Percentiles rank a stretch among this genome's conserved stretches.
Conservation (phyloP, 1,284 basidiomycete genomes). For the Vanrija humicola region DNA sequence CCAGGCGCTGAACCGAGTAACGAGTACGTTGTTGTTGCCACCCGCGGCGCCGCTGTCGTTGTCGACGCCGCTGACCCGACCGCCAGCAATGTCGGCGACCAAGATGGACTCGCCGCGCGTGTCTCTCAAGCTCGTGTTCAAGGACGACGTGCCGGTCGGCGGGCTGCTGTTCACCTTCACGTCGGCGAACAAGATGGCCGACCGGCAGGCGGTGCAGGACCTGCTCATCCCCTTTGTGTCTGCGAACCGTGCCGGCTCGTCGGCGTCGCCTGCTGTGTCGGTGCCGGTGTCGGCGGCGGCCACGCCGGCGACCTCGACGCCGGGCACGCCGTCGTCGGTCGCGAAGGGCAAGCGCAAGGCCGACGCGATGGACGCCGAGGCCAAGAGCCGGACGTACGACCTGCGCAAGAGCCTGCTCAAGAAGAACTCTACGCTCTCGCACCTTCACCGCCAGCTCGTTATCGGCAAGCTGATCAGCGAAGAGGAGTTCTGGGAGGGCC, state of each 20-base stretch:
- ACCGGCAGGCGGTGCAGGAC: constrained; percentile 44
- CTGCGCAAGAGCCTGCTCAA: constrained; percentile 66
- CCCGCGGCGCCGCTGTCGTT: background rate
- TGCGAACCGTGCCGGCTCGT: constrained; percentile 25
- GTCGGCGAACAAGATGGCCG: constrained; percentile 20
- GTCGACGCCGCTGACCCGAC: background rate
- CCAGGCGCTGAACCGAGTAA: constrained; percentile 42
- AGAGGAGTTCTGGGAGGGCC: constrained; percentile 90
- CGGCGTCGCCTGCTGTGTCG: constrained; percentile 8
- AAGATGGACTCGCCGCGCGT: constrained; percentile 38
- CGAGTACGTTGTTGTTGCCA: constrained; percentile 26
- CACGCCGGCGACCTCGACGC: constrained; percentile 4
- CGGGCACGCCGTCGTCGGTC: constrained; percentile 14
- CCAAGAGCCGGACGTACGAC: constrained; percentile 51
- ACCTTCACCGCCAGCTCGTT: constrained; percentile 79
- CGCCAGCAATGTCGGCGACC: constrained; percentile 44
- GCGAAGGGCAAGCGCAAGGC: constrained; percentile 12
- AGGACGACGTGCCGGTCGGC: constrained; percentile 42
- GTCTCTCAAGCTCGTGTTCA: constrained; percentile 44
- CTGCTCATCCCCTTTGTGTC: constrained; percentile 44
- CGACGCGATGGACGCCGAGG: constrained; percentile 10
- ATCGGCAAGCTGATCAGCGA: constrained; percentile 79
- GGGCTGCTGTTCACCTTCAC: constrained; percentile 47
- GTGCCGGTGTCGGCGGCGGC: background rate
- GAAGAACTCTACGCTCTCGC: constrained; percentile 67